phyloP scores from a whole-genome alignment of 2,329 filamentous ascomycete genomes.

The Leptosphaerulina australis region DNA sequence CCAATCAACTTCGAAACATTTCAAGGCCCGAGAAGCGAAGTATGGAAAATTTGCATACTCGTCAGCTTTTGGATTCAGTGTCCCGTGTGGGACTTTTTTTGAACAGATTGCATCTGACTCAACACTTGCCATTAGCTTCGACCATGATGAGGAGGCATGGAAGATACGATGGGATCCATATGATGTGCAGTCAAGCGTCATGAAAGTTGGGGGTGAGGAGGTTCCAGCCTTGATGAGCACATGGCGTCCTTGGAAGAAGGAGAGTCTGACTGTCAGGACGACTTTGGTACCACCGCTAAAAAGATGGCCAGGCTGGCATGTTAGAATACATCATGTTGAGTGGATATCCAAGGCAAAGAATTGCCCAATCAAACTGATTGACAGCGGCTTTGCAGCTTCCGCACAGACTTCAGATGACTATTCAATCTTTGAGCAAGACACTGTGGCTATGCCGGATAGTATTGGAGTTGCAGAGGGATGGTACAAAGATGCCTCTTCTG shows the following conservation, averaged over 20 bases:
- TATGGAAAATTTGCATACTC: conserved; percentile 48
- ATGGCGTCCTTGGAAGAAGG: conserved; percentile 22
- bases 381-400: conserved; percentile 23
- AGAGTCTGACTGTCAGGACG: conserved; percentile 10
- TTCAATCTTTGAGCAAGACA: conserved; percentile 22
- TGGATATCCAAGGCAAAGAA: background rate
- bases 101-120: conserved; percentile 40
- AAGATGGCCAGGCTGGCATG: conserved; percentile 23
- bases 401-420: conserved; percentile 16
- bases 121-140: conserved; percentile 26
- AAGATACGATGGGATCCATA: conserved; percentile 28
- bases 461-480: conserved; percentile 6
- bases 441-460: background rate
- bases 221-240: conserved; percentile 5
- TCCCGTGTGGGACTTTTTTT: conserved; percentile 48
- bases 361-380: conserved; percentile 8
- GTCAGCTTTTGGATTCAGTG: conserved; percentile 55
- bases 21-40: conserved; percentile 27
- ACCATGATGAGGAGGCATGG: conserved; percentile 25
- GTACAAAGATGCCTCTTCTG: conserved; percentile 10
- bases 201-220: conserved; percentile 5
- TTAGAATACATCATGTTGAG: conserved; percentile 19
- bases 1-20: conserved; percentile 17
- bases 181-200: conserved; percentile 6
- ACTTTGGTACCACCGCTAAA: conserved; percentile 13